Percentiles rank a stretch among this genome's conserved stretches.
Conservation (phyloP, 805 yeast genomes). For the Candida rishiriensis region DNA sequence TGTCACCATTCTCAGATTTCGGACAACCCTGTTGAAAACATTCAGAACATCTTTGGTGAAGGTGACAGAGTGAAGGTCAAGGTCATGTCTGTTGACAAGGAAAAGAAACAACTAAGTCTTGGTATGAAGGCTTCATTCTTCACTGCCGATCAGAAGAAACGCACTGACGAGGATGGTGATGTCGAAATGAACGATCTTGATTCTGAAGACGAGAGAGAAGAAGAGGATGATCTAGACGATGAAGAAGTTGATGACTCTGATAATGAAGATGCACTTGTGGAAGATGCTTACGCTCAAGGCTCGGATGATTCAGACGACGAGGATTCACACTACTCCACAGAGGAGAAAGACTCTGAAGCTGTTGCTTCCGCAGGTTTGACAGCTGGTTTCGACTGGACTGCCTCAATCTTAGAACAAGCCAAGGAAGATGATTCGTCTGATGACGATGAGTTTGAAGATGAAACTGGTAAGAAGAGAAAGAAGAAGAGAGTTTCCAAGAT, state of each 20-base stretch:
- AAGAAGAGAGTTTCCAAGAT: conserved; percentile 37
- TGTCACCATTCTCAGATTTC: conserved; percentile 86
- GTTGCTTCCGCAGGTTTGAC: conserved; percentile 54
- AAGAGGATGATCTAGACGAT: conserved; percentile 27
- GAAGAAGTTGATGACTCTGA: conserved; percentile 25
- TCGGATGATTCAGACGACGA: conserved; percentile 20
- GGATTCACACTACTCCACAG: conserved; percentile 18
- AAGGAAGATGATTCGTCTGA: conserved; percentile 50
- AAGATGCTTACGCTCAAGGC: conserved; percentile 29
- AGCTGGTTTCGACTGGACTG: conserved; percentile 96
- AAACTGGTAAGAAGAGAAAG: conserved; percentile 35
- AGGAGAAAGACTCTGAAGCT: conserved; percentile 19
- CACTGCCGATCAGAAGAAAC: conserved; percentile 18
- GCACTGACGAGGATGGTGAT: conserved; percentile 25
- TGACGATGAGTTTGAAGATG: conserved; percentile 48
- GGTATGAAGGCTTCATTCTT: conserved; percentile 96
- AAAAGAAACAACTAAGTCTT: conserved; percentile 72
- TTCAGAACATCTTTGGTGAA: conserved; percentile 65
- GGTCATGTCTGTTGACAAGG: conserved; percentile 56
- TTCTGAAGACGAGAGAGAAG: conserved; percentile 29
- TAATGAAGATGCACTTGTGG: conserved; percentile 25
- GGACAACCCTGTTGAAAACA: conserved; percentile 55
- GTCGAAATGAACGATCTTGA: conserved; percentile 24
- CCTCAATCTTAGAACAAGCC: conserved; percentile 79
- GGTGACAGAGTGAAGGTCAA: conserved; percentile 92